Conservation (phyloP, 2,329 filamentous ascomycete species). For the Albophoma yamanashiensis region DNA sequence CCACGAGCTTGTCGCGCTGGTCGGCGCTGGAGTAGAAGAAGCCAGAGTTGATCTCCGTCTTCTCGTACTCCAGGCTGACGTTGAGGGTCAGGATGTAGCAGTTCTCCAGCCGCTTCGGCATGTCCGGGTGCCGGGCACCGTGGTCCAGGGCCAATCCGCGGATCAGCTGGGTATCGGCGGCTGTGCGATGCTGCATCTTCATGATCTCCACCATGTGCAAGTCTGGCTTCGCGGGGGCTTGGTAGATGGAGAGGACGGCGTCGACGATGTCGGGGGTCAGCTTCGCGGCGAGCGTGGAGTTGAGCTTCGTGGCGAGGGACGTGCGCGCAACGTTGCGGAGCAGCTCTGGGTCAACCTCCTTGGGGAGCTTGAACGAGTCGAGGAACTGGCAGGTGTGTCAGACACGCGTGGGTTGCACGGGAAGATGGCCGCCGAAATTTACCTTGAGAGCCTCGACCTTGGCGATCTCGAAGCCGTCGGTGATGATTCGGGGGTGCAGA, state of each 20-base stretch:
- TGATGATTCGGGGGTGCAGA: slow-evolving; percentile 93
- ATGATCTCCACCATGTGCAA: slow-evolving; percentile 99
- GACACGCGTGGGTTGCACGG: neutral
- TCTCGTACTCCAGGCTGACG: slow-evolving; percentile 96
- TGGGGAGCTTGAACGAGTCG: slow-evolving; percentile 81
- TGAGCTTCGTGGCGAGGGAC: slow-evolving; percentile 91
- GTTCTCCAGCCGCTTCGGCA: slow-evolving; percentile 94
- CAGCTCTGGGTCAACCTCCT: slow-evolving; percentile 85
- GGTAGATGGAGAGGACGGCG: slow-evolving; percentile 88
- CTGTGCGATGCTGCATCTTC: slow-evolving; percentile 98
- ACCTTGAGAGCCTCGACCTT: slow-evolving; percentile 89
- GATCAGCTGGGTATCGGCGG: slow-evolving; percentile 93
- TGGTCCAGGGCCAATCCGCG: slow-evolving; percentile 88
- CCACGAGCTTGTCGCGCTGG: slow-evolving; percentile 94
- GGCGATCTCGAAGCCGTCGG: slow-evolving; percentile 93
- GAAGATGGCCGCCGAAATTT: slow-evolving; percentile 2
- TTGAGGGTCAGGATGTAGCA: slow-evolving; percentile 92
- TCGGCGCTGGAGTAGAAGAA: slow-evolving; percentile 98
- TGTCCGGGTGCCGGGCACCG: slow-evolving; percentile 91
- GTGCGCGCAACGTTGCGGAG: slow-evolving; percentile 88
- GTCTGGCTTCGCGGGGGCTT: slow-evolving; percentile 83
- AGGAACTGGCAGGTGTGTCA: slow-evolving; percentile 55
- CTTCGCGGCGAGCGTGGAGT: slow-evolving; percentile 76
- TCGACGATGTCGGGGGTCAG: slow-evolving; percentile 95
- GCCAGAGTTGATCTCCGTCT: slow-evolving; percentile 96